Base-by-base conservation (phyloP, 2,329 filamentous ascomycete genomes). In the Trichoderma guizhouense region DNA sequence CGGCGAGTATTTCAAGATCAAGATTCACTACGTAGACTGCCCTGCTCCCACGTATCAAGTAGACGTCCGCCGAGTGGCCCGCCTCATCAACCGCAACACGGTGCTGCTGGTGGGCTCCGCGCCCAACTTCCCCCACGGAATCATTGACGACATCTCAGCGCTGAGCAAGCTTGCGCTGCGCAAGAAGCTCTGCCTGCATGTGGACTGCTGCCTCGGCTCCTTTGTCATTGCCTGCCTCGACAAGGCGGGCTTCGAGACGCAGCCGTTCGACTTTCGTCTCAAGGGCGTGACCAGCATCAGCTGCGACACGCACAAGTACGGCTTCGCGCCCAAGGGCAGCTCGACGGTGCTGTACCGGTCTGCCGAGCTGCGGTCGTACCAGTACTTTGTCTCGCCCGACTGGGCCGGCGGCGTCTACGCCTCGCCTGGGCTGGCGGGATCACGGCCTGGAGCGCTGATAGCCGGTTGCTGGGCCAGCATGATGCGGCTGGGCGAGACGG, bases 271-370 rank as follows among this genome's bases (percentile, higher is more conserved):
- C 82, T 99, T 99, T 88, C 90, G 93, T 71, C 90, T 97, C 72
- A 94, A 93, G 76, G 96, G 96, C 77, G 96, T 99, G 47, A 98
- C 95, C 4, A 95, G 92, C 81, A 98, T 99, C 81, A 94, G 91
- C 76, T 97, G 95, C 81, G 96, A 99, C 81, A 99, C 96, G 3
- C 96, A 99, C 88, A 99, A 99, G 82, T 99, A 99, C 81, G 96
- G 96, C 47, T 99, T 99, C 79, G 96, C 96, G 1, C 96, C 96
- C 68, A 99, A 99, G 85, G 96, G 96, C 76, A 99, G 97, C 87
- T 96, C 92, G 67, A 96, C 94, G 1, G 87, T 97, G 15, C 87
- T 99, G 55, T 99, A 99, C 87, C 93, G 96, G 77, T 92, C 90
- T 60, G 88, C 91, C 39, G 84, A 88, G 61, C 88, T 97, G 75